Percentiles rank a stretch among this genome's conserved stretches.
Evolutionary conservation across 768 basidiomycete species (phyloP).

Genomic region (Hypholoma fasciculare): DNA sequence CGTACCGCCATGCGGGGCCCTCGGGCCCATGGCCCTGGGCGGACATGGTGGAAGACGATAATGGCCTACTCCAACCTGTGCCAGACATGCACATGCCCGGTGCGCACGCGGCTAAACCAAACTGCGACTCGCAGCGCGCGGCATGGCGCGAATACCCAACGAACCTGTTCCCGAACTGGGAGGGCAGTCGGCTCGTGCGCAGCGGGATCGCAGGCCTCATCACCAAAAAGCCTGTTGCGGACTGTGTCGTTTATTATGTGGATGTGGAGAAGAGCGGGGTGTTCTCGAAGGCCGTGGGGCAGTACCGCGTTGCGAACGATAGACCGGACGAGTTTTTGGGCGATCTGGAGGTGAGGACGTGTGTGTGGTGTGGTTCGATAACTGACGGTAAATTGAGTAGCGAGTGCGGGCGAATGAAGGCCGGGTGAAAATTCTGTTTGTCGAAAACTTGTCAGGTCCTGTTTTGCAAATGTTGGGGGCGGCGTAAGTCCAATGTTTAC

Average conservation of each 20-base stretch:
- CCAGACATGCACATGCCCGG: slow-evolving; percentile 18
- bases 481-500: slow-evolving; percentile 27
- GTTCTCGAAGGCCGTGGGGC: slow-evolving; percentile 30
- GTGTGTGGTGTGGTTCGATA: neutral
- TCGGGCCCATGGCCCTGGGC: slow-evolving; percentile 45
- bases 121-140: slow-evolving; percentile 26
- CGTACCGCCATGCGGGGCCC: slow-evolving; percentile 39
- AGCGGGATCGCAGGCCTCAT: slow-evolving; percentile 36
- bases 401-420: slow-evolving; percentile 18
- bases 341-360: slow-evolving; percentile 26
- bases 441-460: slow-evolving; percentile 49
- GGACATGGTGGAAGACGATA: slow-evolving; percentile 33
- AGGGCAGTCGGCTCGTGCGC: slow-evolving; percentile 34
- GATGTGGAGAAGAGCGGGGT: slow-evolving; percentile 35
- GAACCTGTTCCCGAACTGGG: slow-evolving; percentile 55
- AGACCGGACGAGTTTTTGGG: slow-evolving; percentile 33
- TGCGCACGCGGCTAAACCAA: neutral
- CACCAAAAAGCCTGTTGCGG: slow-evolving; percentile 15
- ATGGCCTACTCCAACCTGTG: neutral
- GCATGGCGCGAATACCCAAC: slow-evolving; percentile 40
- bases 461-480: slow-evolving; percentile 62
- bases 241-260: slow-evolving; percentile 35
- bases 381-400: neutral
- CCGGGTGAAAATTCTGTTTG: slow-evolving; percentile 50
- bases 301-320: slow-evolving; percentile 14